Base-by-base conservation (phyloP, 257 asterid species). In the Solanum medicagineum region DNA sequence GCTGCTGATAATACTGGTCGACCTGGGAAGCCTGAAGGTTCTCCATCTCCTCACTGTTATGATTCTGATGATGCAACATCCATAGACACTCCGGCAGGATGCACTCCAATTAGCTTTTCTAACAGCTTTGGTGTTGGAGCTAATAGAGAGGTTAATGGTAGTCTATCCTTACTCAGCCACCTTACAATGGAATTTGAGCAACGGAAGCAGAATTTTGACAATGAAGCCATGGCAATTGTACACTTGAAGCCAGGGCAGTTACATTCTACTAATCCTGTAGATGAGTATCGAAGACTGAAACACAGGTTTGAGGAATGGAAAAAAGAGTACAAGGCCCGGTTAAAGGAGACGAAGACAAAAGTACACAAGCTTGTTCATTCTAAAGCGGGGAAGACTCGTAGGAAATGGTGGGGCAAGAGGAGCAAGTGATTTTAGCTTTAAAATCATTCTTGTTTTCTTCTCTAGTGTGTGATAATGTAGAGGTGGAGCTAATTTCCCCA, bases 381-480 rank as follows among this genome's bases (percentile, higher is more conserved):
- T 56, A 94, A 95, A 59, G 88, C 86, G 49, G 97, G 92, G 80
- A 90, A 86, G 86, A 92, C 45, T 80, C 80, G 86, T 71, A 87
- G 90, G 75, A 89, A 69, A 81, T 95, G 98, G 99, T 94, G 98
- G 98, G 97, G 93, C 75, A 93, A 87, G 92, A 92, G 83, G 89
- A 89, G 84, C 91, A 88, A 88, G 57, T 89, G 85, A 85, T 71
- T 32, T 29, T 86, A 85, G 85, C 84, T 85, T 74, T 75, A 42
- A 42, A 54, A 32, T 32, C 47, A 54, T 26, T 66, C 44, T 29
- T 54, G 1, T 80, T 22, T 87, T 49, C 47, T 57, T 53, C 55
- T 51, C 10, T 59, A 53, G 84, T 68, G 29, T 81, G 85, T 82
- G 62, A 85, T 68, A 73, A 42, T 53, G 62, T 66, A 13, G 85